A percentile compares a stretch with the other conserved stretches of the same genome.
Evolutionary conservation across 441 rosid species (phyloP).

Genomic region (Dalechampia spathulata): DNA sequence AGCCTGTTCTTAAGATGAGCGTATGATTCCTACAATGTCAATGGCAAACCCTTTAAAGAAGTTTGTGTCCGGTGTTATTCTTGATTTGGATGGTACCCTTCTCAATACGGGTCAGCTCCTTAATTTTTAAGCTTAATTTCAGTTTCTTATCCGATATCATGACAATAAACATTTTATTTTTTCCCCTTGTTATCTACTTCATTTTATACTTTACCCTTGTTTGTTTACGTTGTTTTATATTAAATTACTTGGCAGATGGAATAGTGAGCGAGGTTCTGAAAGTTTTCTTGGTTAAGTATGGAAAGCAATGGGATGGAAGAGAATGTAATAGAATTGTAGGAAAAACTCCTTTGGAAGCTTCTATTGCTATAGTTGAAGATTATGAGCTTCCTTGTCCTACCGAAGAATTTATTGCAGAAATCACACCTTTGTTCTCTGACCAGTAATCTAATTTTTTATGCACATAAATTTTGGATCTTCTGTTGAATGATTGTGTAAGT

Average conservation of each 20-base stretch:
- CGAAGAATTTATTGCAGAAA: constrained; percentile 55
- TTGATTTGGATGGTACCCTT: constrained; percentile 88
- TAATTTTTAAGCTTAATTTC: too few species aligned
- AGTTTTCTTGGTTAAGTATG: constrained; percentile 51
- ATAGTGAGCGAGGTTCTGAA: constrained; percentile 54
- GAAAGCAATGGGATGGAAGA: constrained; percentile 93
- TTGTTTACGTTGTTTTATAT: neutral
- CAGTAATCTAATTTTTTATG: constrained; percentile 30
- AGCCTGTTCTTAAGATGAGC: neutral
- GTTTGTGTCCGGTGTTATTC: constrained; percentile 50
- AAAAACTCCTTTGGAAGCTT: constrained; percentile 69
- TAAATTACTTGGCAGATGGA: constrained; percentile 48
- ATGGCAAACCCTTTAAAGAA: constrained; percentile 43
- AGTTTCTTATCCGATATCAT: too few species aligned
- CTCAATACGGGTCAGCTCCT: constrained; percentile 52
- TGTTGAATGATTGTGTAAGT: too few species aligned
- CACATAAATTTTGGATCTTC: neutral
- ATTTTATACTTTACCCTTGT: neutral
- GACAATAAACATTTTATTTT: too few species aligned
- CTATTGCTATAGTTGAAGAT: constrained; percentile 64
- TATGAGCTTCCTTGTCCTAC: constrained; percentile 68
- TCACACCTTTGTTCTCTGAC: constrained; percentile 52
- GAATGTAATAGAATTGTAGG: constrained; percentile 55
- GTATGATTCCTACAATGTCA: constrained; percentile 20
- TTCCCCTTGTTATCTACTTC: neutral